A percentile compares a stretch with the other conserved stretches of the same genome.
phyloP scores from a whole-genome alignment of 2,329 filamentous ascomycete species.

The Diaporthe sp. region DNA sequence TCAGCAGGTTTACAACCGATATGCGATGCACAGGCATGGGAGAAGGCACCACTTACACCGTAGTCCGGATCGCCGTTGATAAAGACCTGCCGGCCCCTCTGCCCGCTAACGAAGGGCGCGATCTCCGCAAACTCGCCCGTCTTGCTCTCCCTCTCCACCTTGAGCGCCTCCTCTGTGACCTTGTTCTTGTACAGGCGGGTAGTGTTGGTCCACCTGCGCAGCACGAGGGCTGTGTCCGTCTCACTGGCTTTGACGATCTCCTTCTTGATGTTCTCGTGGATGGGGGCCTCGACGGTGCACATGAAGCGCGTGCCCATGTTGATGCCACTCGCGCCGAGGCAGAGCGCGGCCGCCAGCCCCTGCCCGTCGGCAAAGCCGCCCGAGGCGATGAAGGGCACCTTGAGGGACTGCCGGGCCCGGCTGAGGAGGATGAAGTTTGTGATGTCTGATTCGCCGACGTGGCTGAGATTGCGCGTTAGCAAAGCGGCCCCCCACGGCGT shows the following conservation, averaged over 20 bases:
- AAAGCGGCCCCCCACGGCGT: background rate
- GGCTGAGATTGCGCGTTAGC: slow-evolving; percentile 52
- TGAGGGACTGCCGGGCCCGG: slow-evolving; percentile 85
- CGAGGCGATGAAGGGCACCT: slow-evolving; percentile 93
- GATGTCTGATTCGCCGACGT: slow-evolving; percentile 89
- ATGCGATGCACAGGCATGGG: no score
- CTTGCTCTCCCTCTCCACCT: slow-evolving; percentile 85
- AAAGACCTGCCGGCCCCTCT: slow-evolving; percentile 92
- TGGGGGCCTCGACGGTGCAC: slow-evolving; percentile 93
- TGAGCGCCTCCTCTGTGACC: slow-evolving; percentile 82
- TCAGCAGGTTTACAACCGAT: background rate
- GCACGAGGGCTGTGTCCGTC: slow-evolving; percentile 89
- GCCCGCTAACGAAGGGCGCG: slow-evolving; percentile 87
- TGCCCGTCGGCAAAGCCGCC: slow-evolving; percentile 96
- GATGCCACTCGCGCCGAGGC: slow-evolving; percentile 90
- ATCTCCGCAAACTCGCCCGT: slow-evolving; percentile 93
- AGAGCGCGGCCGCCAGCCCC: slow-evolving; percentile 90
- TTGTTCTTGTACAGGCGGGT: slow-evolving; percentile 91
- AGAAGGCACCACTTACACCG: slow-evolving; percentile 75
- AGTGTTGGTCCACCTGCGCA: slow-evolving; percentile 95
- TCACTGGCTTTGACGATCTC: slow-evolving; percentile 90
- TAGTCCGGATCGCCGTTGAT: slow-evolving; percentile 90
- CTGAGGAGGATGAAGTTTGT: slow-evolving; percentile 92
- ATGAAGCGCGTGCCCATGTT: slow-evolving; percentile 99
- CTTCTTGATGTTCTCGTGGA: slow-evolving; percentile 94